phyloP scores from a whole-genome alignment of 176 grass and related monocot genomes.

The Saccharum spontaneum region DNA sequence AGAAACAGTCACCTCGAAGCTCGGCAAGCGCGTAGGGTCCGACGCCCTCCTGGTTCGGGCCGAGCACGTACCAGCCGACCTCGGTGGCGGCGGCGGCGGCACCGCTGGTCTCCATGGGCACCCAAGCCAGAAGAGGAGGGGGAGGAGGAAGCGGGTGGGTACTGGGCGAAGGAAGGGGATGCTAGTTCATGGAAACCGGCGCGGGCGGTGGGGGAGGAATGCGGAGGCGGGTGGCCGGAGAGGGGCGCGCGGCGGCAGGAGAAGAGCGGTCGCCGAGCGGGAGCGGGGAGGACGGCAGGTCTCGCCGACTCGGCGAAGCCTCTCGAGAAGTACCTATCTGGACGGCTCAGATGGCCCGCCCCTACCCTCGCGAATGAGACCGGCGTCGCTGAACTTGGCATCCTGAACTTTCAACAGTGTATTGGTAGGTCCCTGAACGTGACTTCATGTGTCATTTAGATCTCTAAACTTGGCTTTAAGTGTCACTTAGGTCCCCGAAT shows the following conservation, averaged over 20 bases:
- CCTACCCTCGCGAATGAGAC: too few relatives aligned
- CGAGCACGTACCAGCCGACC: slow-evolving; percentile 86
- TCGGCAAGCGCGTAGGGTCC: slow-evolving; percentile 78
- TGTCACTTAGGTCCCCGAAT: too few relatives aligned
- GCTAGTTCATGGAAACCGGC: background rate
- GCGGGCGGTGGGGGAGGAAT: background rate
- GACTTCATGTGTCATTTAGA: too few relatives aligned
- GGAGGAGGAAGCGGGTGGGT: slow-evolving; percentile 11
- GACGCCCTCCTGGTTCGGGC: slow-evolving; percentile 73
- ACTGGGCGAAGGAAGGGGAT: background rate
- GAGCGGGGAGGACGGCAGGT: background rate
- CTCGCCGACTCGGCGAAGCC: background rate
- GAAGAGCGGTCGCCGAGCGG: background rate
- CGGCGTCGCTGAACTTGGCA: too few relatives aligned
- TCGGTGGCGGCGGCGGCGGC: slow-evolving; percentile 5
- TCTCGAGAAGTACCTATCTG: background rate
- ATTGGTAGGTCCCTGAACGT: too few relatives aligned
- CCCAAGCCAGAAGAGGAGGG: slow-evolving; percentile 36
- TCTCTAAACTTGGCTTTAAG: too few relatives aligned
- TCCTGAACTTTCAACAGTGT: too few relatives aligned
- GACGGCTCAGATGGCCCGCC: background rate
- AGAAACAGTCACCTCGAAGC: slow-evolving; percentile 52
- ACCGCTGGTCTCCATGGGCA: slow-evolving; percentile 50
- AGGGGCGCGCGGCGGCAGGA: background rate
- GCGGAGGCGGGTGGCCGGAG: slow-evolving; percentile 15